These are phyloP conservation scores for Stentor roeselii DNA, from an alignment of 73 alveolate species.

Conservation along the genomic window DNA sequence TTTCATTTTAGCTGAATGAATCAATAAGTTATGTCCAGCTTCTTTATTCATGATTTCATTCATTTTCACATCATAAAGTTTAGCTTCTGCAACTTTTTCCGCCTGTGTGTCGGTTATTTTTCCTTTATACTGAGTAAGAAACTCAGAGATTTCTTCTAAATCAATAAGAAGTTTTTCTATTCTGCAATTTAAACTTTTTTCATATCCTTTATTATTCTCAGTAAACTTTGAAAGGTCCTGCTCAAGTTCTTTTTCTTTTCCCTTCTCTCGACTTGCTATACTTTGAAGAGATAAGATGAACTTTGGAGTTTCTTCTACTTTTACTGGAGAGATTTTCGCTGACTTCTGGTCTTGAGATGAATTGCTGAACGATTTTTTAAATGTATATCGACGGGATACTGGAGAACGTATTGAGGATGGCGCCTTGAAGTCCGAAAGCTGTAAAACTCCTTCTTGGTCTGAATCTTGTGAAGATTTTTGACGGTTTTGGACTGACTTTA, in stretches of 20 bases:
- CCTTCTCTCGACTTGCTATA: background rate
- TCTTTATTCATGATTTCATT: background rate
- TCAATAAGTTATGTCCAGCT: background rate
- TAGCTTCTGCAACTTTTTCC: background rate
- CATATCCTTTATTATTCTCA: background rate
- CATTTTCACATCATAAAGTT: background rate
- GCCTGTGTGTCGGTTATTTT: too few relatives aligned
- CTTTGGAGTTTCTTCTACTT: too few relatives aligned
- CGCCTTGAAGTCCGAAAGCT: background rate
- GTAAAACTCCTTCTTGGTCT: background rate
- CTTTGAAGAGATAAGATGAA: background rate
- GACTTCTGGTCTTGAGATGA: background rate
- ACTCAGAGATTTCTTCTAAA: background rate
- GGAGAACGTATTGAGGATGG: background rate
- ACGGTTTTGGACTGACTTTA: background rate
- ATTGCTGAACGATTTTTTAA: background rate
- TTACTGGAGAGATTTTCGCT: background rate
- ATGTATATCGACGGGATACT: background rate
- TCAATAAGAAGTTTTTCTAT: background rate
- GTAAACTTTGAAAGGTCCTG: background rate
- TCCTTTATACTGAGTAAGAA: background rate
- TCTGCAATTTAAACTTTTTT: background rate
- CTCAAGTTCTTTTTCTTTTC: background rate
- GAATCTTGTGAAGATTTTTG: background rate
- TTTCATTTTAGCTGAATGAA: background rate